Conservation (phyloP, 768 basidiomycete genomes). For the Mycena alexandri region DNA sequence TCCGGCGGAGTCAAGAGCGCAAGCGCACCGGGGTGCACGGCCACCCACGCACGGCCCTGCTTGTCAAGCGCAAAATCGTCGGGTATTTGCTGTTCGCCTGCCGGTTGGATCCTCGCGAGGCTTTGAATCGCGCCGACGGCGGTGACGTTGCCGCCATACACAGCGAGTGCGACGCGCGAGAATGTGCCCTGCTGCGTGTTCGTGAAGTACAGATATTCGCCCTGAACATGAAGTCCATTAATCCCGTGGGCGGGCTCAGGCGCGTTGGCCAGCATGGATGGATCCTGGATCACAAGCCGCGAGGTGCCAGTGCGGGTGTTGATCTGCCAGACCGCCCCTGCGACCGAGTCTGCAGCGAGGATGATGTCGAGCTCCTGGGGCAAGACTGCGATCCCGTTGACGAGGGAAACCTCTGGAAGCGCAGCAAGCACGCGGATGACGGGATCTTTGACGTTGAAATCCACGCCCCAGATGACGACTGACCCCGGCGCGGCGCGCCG, state of each 20-base stretch:
- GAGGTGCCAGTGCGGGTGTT: background rate
- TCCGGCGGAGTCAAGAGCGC: slow-evolving; percentile 5
- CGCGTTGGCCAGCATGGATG: background rate
- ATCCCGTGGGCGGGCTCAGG: slow-evolving; percentile 24
- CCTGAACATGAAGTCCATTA: slow-evolving; percentile 25
- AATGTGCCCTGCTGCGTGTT: background rate
- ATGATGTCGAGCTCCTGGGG: slow-evolving; percentile 3
- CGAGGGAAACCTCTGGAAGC: background rate
- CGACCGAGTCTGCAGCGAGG: slow-evolving; percentile 20
- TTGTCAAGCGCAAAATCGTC: slow-evolving; percentile 29
- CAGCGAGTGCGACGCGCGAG: background rate
- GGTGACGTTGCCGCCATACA: background rate
- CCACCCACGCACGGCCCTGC: slow-evolving; percentile 20
- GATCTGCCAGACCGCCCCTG: slow-evolving; percentile 28
- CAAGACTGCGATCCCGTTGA: slow-evolving; percentile 7
- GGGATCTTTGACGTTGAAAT: slow-evolving; percentile 11
- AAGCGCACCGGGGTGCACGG: slow-evolving; percentile 22
- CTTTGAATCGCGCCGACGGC: background rate
- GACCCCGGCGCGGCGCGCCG: slow-evolving; percentile 11
- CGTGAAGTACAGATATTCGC: slow-evolving; percentile 6
- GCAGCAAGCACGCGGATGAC: background rate
- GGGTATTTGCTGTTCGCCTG: background rate
- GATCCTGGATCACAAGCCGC: slow-evolving; percentile 14
- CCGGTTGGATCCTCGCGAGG: background rate
- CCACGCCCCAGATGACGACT: slow-evolving; percentile 19